These are phyloP conservation scores for Cercospora citrullina DNA, from an alignment of 2,329 filamentous ascomycete species.

Conservation along the genomic window DNA sequence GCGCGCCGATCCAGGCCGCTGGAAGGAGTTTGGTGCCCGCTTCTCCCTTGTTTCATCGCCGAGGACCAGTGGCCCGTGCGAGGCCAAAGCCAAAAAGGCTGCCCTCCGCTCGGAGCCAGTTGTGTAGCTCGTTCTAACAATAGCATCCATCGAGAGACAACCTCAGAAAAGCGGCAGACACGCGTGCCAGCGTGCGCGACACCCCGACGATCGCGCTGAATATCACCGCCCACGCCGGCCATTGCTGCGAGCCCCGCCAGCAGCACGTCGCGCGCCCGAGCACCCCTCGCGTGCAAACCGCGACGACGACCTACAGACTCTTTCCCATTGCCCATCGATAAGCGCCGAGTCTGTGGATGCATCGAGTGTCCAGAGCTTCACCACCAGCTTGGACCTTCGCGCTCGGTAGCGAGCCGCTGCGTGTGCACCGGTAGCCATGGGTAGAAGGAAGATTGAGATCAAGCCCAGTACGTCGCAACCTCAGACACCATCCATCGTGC, in stretches of 20 bases:
- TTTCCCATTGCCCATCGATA: not conserved
- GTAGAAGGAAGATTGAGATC: slow-evolving; percentile 99
- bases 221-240: not conserved
- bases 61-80: not conserved
- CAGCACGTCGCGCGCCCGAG: not conserved
- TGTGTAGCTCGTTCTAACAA: slow-evolving; percentile 8
- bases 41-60: not conserved
- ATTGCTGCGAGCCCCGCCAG: not conserved
- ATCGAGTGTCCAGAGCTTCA: not conserved
- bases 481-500: not conserved
- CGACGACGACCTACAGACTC: not conserved
- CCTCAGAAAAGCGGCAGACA: not conserved
- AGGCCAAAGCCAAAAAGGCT: not conserved
- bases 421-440: slow-evolving; percentile 60
- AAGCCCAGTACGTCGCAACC: slow-evolving; percentile 56
- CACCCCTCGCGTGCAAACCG: not conserved
- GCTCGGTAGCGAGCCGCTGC: slow-evolving; percentile 16
- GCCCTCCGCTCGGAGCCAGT: not conserved
- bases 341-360: slow-evolving; percentile 7
- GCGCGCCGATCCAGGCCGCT: not conserved
- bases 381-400: not conserved
- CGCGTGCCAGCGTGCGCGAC: not conserved
- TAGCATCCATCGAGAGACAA: slow-evolving; percentile 1
- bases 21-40: not conserved
- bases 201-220: not conserved